Conservation (phyloP, 352 stramenopile genomes). For the Phytophthora fragariaefolia region DNA sequence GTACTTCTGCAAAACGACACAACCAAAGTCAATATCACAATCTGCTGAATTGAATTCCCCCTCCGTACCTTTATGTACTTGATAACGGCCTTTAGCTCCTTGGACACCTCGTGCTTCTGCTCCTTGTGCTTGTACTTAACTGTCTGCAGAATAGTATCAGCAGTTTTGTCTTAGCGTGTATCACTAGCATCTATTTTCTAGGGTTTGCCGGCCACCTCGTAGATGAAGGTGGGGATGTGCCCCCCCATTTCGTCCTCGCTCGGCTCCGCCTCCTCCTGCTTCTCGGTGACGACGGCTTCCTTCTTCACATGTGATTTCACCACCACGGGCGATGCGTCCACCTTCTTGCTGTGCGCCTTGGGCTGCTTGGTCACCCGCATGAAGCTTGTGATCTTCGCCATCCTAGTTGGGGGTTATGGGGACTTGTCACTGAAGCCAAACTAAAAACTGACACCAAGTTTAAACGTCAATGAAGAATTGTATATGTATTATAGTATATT, state of each 20-base stretch:
- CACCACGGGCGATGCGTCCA: conserved; percentile 13
- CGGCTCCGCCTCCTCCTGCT: conserved; percentile 6
- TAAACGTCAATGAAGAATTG: too few relatives aligned
- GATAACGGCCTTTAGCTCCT: conserved; percentile 44
- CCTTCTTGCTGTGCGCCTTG: conserved; percentile 42
- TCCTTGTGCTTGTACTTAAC: conserved; percentile 65
- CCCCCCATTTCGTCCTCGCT: conserved; percentile 37
- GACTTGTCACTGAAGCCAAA: conserved; percentile 1
- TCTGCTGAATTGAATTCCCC: too few relatives aligned
- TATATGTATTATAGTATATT: too few relatives aligned
- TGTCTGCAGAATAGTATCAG: conserved; percentile 22
- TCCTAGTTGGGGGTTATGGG: conserved; percentile 21
- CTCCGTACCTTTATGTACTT: conserved; percentile 55
- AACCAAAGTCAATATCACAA: neutral
- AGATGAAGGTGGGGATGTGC: conserved; percentile 67
- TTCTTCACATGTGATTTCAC: conserved; percentile 21
- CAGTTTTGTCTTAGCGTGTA: neutral
- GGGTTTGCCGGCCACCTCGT: conserved; percentile 35
- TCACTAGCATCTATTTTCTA: neutral
- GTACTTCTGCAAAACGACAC: conserved; percentile 40
- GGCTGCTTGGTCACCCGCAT: conserved; percentile 75
- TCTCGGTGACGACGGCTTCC: conserved; percentile 5
- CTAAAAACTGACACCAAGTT: conserved; percentile 1
- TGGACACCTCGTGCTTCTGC: conserved; percentile 40
- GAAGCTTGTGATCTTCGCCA: conserved; percentile 74